Evolutionary conservation across 2,329 filamentous ascomycete genomes (phyloP).

Genomic region (Microcyclospora pomicola): DNA sequence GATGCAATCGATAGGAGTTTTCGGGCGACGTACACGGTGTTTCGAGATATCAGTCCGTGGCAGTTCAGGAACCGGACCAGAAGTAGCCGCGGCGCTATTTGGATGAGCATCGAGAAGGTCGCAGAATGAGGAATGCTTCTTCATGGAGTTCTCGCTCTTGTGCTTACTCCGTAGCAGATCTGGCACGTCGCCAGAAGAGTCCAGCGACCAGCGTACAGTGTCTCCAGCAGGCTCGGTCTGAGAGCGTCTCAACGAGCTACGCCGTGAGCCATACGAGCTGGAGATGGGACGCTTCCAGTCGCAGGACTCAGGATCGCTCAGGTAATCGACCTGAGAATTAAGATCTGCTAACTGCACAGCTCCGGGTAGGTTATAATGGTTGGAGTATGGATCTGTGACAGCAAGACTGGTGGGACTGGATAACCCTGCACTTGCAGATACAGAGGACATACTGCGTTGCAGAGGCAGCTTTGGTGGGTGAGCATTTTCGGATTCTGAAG

Average conservation of each 20-base stretch:
- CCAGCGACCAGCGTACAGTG: conserved; percentile 16
- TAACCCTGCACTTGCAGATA: no score
- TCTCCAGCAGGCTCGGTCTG: conserved; percentile 4
- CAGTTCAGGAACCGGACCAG: conserved; percentile 9
- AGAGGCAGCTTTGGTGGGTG: not conserved
- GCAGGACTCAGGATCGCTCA: conserved; percentile 16
- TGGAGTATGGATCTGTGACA: no score
- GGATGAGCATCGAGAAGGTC: conserved; percentile 10
- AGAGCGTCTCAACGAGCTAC: conserved; percentile 11
- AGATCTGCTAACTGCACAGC: not conserved
- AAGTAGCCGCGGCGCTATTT: conserved; percentile 12
- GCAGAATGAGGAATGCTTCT: conserved; percentile 1
- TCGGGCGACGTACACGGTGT: conserved; percentile 5
- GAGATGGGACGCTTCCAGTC: conserved; percentile 14
- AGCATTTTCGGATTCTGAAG: not conserved
- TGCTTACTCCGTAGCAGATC: conserved; percentile 17
- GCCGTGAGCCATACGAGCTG: conserved; percentile 16
- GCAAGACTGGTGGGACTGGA: no score
- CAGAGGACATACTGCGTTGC: not conserved
- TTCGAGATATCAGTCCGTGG: not conserved
- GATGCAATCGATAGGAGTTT: conserved; percentile 12
- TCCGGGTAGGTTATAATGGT: no score
- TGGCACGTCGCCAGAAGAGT: conserved; percentile 15
- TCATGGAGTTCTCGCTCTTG: conserved; percentile 6
- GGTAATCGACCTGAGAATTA: conserved; percentile 6